Percentiles rank a stretch among this genome's conserved stretches.
These are phyloP conservation scores for Xylaria sp. DNA, from an alignment of 2,329 filamentous ascomycete genomes.

Conservation along the genomic window DNA sequence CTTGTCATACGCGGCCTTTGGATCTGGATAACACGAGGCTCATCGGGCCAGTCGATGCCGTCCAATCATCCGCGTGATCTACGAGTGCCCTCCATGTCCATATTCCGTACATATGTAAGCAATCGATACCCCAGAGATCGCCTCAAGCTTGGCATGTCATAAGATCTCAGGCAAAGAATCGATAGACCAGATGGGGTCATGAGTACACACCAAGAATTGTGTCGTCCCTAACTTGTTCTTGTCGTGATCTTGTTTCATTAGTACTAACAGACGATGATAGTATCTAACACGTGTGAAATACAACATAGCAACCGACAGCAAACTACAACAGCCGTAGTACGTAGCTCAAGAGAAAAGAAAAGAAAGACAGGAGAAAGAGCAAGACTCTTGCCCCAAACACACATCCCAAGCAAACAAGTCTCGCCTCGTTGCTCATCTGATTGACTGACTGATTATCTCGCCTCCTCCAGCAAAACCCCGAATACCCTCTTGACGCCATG, in stretches of 20 bases:
- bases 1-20: not conserved
- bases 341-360: not conserved
- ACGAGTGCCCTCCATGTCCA: too few species aligned
- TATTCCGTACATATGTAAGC: too few species aligned
- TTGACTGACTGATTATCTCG: not conserved
- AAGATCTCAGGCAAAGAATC: not conserved
- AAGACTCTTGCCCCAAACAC: not conserved
- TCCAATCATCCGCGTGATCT: too few species aligned
- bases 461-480: not conserved
- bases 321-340: not conserved
- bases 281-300: not conserved
- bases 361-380: not conserved
- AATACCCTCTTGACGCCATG: slow-evolving; percentile 1
- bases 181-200: not conserved
- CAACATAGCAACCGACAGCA: not conserved
- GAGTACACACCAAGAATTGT: not conserved
- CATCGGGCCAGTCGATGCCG: too few species aligned
- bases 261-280: not conserved
- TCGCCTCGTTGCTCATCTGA: not conserved
- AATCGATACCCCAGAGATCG: too few species aligned
- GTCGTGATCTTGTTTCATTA: not conserved
- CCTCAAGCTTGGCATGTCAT: not conserved
- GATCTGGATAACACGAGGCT: too few species aligned
- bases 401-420: not conserved
- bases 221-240: not conserved